These are phyloP conservation scores for Pseudoturritis turrita DNA, from an alignment of 345 rosid species.

Conservation along the genomic window DNA sequence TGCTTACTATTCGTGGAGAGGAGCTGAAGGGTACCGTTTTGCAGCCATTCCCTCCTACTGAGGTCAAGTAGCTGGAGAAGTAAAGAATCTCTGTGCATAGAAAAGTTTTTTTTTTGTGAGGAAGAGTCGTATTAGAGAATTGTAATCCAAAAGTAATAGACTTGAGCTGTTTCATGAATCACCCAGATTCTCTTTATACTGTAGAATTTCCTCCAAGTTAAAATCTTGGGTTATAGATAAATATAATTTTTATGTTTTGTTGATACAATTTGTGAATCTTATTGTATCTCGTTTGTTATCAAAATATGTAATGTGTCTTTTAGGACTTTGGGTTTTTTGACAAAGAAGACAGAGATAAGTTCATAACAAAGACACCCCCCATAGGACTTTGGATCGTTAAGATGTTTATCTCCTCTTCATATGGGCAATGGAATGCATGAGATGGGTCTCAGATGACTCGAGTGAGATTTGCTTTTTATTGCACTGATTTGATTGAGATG, in stretches of 20 bases:
- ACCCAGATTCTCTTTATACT: background rate
- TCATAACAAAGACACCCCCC: too few relatives aligned
- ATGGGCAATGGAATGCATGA: too few relatives aligned
- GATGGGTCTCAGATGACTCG: too few relatives aligned
- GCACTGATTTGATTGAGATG: too few relatives aligned
- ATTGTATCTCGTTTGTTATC: background rate
- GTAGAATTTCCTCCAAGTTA: background rate
- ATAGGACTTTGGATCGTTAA: too few relatives aligned
- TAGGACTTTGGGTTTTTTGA: background rate
- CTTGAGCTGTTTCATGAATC: slow-evolving; percentile 12
- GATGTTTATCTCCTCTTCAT: too few relatives aligned
- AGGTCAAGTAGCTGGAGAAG: slow-evolving; percentile 2
- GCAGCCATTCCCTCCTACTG: slow-evolving; percentile 77
- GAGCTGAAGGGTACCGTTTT: slow-evolving; percentile 72
- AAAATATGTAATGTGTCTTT: background rate
- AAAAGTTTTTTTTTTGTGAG: background rate
- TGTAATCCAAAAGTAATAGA: background rate
- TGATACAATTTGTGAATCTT: slow-evolving; percentile 6
- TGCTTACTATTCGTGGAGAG: slow-evolving; percentile 94
- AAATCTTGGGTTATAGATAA: background rate
- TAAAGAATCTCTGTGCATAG: slow-evolving; percentile 19
- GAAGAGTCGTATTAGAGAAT: background rate
- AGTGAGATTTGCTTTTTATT: too few relatives aligned
- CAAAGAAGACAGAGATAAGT: background rate
- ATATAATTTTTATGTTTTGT: background rate